phyloP scores from a whole-genome alignment of 2,329 filamentous ascomycete genomes.

The Ophiostoma ulmi region DNA sequence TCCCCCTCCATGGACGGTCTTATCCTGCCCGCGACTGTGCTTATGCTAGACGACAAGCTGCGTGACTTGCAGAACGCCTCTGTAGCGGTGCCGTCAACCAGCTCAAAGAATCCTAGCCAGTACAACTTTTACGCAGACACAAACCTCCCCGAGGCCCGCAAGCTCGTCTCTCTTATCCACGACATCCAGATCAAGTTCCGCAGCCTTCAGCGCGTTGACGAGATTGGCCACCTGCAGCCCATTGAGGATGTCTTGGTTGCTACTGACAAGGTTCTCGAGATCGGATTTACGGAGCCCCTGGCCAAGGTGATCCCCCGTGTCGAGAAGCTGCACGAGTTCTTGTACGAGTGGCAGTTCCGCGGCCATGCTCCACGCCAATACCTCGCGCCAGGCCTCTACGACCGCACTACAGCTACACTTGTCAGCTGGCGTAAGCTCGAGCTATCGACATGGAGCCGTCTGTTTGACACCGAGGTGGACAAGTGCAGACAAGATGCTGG shows the following conservation, averaged over 20 bases:
- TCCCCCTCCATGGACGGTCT: slow-evolving; percentile 41
- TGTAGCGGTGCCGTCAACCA: slow-evolving; percentile 12
- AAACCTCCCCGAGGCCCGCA: slow-evolving; percentile 70
- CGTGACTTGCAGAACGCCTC: slow-evolving; percentile 24
- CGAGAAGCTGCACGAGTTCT: slow-evolving; percentile 77
- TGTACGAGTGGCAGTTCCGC: slow-evolving; percentile 89
- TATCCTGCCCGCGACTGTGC: slow-evolving; percentile 61
- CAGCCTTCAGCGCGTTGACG: slow-evolving; percentile 61
- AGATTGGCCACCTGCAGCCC: slow-evolving; percentile 67
- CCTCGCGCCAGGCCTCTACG: slow-evolving; percentile 64
- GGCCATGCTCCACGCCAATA: slow-evolving; percentile 79
- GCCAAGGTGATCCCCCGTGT: slow-evolving; percentile 80
- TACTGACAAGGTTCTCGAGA: slow-evolving; percentile 68
- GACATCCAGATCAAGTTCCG: slow-evolving; percentile 67
- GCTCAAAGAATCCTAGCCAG: slow-evolving; percentile 28
- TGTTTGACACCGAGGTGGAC: slow-evolving; percentile 77
- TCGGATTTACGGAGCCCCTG: slow-evolving; percentile 75
- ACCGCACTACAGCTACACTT: slow-evolving; percentile 72
- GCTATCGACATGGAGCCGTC: slow-evolving; percentile 80
- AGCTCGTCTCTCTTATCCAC: slow-evolving; percentile 63
- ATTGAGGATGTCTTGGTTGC: slow-evolving; percentile 71
- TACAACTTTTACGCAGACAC: slow-evolving; percentile 90
- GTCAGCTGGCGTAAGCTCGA: slow-evolving; percentile 89
- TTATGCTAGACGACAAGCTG: slow-evolving; percentile 60
- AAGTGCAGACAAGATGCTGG: slow-evolving; percentile 73